Percentiles rank a stretch among this genome's conserved stretches.
Evolutionary conservation across 768 basidiomycete species (phyloP).

Genomic region (Boletus barrowsii): DNA sequence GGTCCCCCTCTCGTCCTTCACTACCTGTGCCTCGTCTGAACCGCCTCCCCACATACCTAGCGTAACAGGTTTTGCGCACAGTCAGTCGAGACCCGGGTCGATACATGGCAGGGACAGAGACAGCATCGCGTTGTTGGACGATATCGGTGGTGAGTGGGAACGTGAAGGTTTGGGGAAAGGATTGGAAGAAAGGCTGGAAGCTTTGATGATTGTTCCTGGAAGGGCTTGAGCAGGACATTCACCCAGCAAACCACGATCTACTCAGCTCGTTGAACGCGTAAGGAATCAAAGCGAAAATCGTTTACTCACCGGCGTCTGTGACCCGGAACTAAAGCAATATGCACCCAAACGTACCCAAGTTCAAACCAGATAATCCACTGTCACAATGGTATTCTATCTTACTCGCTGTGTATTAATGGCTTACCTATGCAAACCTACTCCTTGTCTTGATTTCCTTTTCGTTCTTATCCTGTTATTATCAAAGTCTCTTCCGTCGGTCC

Average conservation of each 20-base stretch:
- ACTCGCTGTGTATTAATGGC: constrained; percentile 25
- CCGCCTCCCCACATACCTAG: constrained; percentile 74
- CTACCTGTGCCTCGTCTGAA: constrained; percentile 54
- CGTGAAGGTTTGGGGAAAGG: constrained; percentile 80
- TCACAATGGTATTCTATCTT: constrained; percentile 22
- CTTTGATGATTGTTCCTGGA: constrained; percentile 37
- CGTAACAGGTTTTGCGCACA: constrained; percentile 45
- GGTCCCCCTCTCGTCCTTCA: constrained; percentile 69
- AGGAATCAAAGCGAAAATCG: background rate
- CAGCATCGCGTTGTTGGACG: constrained; percentile 50
- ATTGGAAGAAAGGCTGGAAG: constrained; percentile 78
- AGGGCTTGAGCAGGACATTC: constrained; percentile 16
- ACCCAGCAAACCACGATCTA: background rate
- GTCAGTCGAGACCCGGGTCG: constrained; percentile 25
- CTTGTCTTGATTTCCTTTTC: background rate
- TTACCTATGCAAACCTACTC: constrained; percentile 21
- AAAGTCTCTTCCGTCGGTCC: background rate
- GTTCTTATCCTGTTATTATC: constrained; percentile 2
- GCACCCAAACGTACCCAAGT: constrained; percentile 1
- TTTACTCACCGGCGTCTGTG: background rate
- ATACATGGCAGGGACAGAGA: constrained; percentile 35
- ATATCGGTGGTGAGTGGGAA: constrained; percentile 84
- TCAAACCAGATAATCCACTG: constrained; percentile 17
- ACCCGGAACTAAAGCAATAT: background rate
- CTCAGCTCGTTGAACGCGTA: background rate